These are phyloP conservation scores for Penicillium coprophilum DNA, from an alignment of 495 filamentous ascomycete genomes.

Conservation along the genomic window DNA sequence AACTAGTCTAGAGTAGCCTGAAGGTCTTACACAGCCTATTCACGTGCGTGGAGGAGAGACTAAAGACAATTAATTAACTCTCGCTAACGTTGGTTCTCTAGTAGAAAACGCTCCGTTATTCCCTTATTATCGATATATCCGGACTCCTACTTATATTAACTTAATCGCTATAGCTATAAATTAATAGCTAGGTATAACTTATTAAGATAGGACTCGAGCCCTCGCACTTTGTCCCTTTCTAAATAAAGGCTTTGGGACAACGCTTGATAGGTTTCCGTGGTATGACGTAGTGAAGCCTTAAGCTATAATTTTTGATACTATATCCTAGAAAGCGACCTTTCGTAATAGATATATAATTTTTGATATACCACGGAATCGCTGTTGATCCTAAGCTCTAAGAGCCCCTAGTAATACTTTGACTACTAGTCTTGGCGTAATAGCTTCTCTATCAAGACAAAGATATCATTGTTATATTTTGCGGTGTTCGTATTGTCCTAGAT, in stretches of 20 bases:
- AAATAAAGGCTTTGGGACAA: conserved; percentile 4
- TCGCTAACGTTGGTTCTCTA: conserved; percentile 6
- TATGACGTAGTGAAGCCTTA: conserved; percentile 1
- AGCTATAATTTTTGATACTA: conserved; percentile 5
- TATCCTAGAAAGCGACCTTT: conserved; percentile 4
- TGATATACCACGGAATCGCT: conserved; percentile 6
- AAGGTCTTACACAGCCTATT: neutral
- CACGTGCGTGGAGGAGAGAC: neutral
- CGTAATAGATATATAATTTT: conserved; percentile 1
- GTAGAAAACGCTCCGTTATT: conserved; percentile 1
- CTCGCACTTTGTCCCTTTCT: conserved; percentile 11
- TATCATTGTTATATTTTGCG: neutral
- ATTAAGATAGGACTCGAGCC: conserved; percentile 6
- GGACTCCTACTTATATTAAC: neutral
- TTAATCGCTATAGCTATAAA: neutral
- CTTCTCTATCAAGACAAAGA: conserved; percentile 7
- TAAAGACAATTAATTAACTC: conserved; percentile 2
- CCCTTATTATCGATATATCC: neutral
- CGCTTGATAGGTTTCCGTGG: conserved; percentile 2
- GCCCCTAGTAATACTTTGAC: conserved; percentile 7
- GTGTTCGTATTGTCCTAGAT: neutral
- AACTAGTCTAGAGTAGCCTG: conserved; percentile 2
- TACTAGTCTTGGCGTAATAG: conserved; percentile 6
- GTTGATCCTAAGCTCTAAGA: conserved; percentile 3
- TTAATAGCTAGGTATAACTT: conserved; percentile 7